Base-by-base conservation (phyloP, 257 asterid genomes). In the Mitragyna speciosa region DNA sequence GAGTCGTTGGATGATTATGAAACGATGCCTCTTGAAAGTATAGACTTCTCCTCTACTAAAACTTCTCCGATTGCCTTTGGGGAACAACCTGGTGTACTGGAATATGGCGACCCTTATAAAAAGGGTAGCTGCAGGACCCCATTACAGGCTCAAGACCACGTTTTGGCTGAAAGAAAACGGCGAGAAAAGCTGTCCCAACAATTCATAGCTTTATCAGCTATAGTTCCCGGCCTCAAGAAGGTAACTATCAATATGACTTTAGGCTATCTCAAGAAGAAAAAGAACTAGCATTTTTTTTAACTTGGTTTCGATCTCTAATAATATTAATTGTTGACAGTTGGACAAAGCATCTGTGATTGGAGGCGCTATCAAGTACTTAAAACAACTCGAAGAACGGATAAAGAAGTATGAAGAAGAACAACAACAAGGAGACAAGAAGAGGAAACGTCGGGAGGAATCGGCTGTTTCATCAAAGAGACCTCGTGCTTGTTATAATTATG, bases 171-270 rank as follows among this genome's bases (percentile, higher is more conserved):
- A 77, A 68, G 86, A 80, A 85, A 77, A 33, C 28, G 88, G 39
- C 79, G 88, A 33, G 79, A 85, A 47, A 78, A 78, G 59, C 72
- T 85, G 15, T 72, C 84, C 2, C 76, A 69, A 48, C 49, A 41
- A 10, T 85, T 85, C 65, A n/a, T 72, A 1, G 15, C 73, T 20
- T 61, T 85, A 63, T 67, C 88, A 24, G n/a, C 84, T 58, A 67
- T 85, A 48, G 59, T 85, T 78, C 88, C 88, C 39, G 76, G 75
- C 76, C 74, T 85, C 4, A 77, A 79, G 76, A 82, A 82, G 86
- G 87, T 84, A 31, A 28, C 68, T 26, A 8, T 8, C 49, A 6
- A 45, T 8, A 2, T 6, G 11, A 45, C 11, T 54, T 54, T 54
- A 54, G 20, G 17, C 61, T n/a, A 54, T 56, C 63, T 22, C 26